phyloP scores from a whole-genome alignment of 2,329 filamentous ascomycete species.

The Parascedosporium putredinis region DNA sequence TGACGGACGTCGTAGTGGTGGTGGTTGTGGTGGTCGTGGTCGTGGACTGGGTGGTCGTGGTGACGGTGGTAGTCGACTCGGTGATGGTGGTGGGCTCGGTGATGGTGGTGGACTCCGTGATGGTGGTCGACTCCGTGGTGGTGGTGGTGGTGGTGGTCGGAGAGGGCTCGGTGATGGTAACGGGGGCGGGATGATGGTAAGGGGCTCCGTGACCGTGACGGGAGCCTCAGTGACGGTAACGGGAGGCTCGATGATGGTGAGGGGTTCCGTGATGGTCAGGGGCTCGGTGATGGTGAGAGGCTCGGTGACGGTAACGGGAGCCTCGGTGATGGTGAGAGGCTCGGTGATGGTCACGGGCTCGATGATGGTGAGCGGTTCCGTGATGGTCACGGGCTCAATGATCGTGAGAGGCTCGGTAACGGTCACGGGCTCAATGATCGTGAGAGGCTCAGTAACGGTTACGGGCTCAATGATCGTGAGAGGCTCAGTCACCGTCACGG shows the following conservation, averaged over 20 bases:
- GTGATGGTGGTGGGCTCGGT: neutral
- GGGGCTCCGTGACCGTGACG: neutral
- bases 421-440: neutral
- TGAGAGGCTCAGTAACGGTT: neutral
- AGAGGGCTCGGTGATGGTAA: neutral
- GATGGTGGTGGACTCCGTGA: neutral
- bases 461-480: neutral
- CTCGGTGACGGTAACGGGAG: neutral
- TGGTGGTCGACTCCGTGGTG: neutral
- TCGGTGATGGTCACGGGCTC: neutral
- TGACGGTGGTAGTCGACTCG: neutral
- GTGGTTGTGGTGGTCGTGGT: neutral
- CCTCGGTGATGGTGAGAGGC: neutral
- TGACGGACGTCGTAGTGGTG: neutral
- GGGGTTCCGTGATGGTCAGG: neutral
- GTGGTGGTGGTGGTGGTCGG: neutral
- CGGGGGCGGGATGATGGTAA: neutral
- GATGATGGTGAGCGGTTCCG: neutral
- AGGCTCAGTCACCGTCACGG: neutral
- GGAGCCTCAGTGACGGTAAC: neutral
- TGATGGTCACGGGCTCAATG: no score
- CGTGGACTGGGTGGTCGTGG: neutral
- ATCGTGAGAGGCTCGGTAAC: neutral
- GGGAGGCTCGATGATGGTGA: neutral
- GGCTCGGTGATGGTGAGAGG: neutral